Conservation (phyloP, 2,329 filamentous ascomycete genomes). For the Aspergillus fumigatus region DNA sequence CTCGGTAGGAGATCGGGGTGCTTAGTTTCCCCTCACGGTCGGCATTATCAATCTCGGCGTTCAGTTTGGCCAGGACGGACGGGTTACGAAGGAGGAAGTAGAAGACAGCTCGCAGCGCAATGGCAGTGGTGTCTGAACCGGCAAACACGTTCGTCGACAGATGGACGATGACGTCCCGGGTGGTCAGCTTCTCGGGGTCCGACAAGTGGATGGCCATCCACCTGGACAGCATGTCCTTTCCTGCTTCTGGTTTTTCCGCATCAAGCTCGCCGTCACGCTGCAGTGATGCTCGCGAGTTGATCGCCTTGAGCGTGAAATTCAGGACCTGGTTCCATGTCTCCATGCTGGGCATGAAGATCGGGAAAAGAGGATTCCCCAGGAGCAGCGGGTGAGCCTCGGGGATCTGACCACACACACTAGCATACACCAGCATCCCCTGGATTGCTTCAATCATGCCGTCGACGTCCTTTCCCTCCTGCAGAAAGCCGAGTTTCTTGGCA, state of each 20-base stretch:
- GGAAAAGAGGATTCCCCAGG: slow-evolving; percentile 27
- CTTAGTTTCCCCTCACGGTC: slow-evolving; percentile 15
- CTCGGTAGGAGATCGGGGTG: slow-evolving; percentile 18
- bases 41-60: slow-evolving; percentile 36
- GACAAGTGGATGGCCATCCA: slow-evolving; percentile 25
- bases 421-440: slow-evolving; percentile 26
- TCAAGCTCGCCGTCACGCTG: slow-evolving; percentile 11
- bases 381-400: slow-evolving; percentile 23
- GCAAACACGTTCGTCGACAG: slow-evolving; percentile 23
- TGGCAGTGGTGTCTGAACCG: slow-evolving; percentile 33
- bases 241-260: slow-evolving; percentile 3
- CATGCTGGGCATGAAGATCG: slow-evolving; percentile 29
- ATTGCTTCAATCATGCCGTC: slow-evolving; percentile 31
- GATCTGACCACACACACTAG: slow-evolving; percentile 24
- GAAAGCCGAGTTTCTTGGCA: slow-evolving; percentile 40
- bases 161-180: slow-evolving; percentile 26
- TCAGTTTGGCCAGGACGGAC: slow-evolving; percentile 28
- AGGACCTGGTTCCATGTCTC: slow-evolving; percentile 32
- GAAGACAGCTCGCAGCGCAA: slow-evolving; percentile 36
- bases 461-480: slow-evolving; percentile 38
- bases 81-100: slow-evolving; percentile 35
- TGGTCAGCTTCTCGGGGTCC: slow-evolving; percentile 25
- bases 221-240: slow-evolving; percentile 28
- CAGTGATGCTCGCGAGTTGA: slow-evolving; percentile 24
- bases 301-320: slow-evolving; percentile 29